Evolutionary conservation across 305 asterid genomes (phyloP).

Genomic region (Salvia sclarea): DNA sequence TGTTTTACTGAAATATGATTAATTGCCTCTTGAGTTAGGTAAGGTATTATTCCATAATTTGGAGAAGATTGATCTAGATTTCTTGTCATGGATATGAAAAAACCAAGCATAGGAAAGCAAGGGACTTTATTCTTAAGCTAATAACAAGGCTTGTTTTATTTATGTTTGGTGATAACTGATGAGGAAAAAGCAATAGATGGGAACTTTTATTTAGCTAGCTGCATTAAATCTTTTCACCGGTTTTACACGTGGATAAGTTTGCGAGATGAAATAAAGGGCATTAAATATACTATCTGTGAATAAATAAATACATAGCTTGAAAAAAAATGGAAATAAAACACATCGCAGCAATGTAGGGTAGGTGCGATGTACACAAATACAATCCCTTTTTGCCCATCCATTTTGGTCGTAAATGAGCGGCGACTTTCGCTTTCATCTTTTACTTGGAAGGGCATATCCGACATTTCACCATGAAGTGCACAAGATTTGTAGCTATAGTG

Average conservation of each 20-base stretch:
- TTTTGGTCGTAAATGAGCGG: background rate
- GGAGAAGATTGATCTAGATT: background rate
- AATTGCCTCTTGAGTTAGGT: slow-evolving; percentile 6
- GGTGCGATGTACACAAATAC: slow-evolving; percentile 14
- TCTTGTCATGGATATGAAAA: background rate
- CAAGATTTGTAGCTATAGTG: background rate
- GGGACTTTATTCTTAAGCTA: background rate
- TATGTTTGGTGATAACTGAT: background rate
- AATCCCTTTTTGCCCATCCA: slow-evolving; percentile 8
- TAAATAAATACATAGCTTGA: slow-evolving; percentile 5
- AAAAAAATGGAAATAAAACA: background rate
- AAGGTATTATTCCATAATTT: slow-evolving; percentile 13
- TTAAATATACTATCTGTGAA: background rate
- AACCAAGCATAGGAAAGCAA: background rate
- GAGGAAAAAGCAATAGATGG: background rate
- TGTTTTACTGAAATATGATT: background rate
- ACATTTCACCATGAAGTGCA: background rate
- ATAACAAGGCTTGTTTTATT: background rate
- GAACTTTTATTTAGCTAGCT: slow-evolving; percentile 27
- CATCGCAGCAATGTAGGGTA: background rate
- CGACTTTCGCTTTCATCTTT: background rate
- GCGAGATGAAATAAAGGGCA: background rate
- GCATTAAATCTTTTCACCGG: slow-evolving; percentile 8
- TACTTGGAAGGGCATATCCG: background rate
- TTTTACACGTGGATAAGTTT: background rate